A percentile compares a stretch with the other conserved stretches of the same genome.
Evolutionary conservation across 1,284 basidiomycete species (phyloP).

Genomic region (Melampsora larici-populina): DNA sequence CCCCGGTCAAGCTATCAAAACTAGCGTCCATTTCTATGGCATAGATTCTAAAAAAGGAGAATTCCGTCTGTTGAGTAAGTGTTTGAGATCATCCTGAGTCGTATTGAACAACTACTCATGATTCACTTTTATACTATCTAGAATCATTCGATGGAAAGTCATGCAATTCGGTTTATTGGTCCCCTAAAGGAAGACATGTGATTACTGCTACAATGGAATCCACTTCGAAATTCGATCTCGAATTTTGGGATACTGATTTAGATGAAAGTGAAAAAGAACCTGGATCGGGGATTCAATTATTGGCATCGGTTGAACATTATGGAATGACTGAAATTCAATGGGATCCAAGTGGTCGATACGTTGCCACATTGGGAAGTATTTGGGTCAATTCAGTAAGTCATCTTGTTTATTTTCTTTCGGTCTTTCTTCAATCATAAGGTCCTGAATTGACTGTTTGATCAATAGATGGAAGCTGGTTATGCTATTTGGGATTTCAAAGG

Average conservation of each 20-base stretch:
- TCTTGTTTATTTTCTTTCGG: not conserved
- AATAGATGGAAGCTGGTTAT: conserved; percentile 89
- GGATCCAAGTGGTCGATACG: conserved; percentile 93
- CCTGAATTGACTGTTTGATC: not conserved
- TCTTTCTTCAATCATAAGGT: not conserved
- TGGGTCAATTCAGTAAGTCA: conserved; percentile 84
- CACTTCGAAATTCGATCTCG: conserved; percentile 90
- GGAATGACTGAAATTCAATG: conserved; percentile 97
- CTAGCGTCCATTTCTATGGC: conserved; percentile 94
- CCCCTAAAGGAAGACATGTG: conserved; percentile 90
- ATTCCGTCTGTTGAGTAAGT: conserved; percentile 80
- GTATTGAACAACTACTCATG: not conserved
- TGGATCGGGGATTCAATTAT: conserved; percentile 77
- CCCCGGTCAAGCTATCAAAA: conserved; percentile 89
- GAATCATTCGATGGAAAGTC: conserved; percentile 79
- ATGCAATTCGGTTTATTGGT: conserved; percentile 95
- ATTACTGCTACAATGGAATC: conserved; percentile 94
- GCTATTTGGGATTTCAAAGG: conserved; percentile 98
- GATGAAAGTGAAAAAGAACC: conserved; percentile 65
- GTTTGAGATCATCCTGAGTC: conserved; percentile 8
- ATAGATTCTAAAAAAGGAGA: conserved; percentile 89
- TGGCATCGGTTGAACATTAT: conserved; percentile 87
- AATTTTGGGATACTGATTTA: conserved; percentile 97
- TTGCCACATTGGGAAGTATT: conserved; percentile 87
- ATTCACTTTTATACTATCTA: conserved; percentile 51